Evolutionary conservation across 306 rosid genomes (phyloP).

Genomic region (Neltuma alba): DNA sequence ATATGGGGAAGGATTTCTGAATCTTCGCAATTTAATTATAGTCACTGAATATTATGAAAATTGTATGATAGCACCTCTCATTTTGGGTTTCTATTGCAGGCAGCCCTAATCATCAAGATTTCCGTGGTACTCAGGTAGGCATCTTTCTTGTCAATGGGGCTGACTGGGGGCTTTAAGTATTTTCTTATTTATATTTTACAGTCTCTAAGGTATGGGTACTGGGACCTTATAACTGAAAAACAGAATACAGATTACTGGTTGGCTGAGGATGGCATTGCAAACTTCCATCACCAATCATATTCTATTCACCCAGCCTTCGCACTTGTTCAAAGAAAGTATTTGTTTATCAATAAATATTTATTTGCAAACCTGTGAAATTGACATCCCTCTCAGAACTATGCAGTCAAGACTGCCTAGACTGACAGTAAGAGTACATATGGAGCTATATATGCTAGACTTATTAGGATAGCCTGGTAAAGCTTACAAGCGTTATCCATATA

Average conservation of each 20-base stretch:
- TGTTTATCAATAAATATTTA: conserved; percentile 22
- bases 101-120: conserved; percentile 49
- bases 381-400: conserved; percentile 13
- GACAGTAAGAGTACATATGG: not conserved
- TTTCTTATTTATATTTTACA: conserved; percentile 32
- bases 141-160: conserved; percentile 33
- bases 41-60: not conserved
- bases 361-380: not conserved
- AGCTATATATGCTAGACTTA: conserved; percentile 23
- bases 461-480: not conserved
- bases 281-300: conserved; percentile 20
- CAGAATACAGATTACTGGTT: conserved; percentile 25
- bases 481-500: not conserved
- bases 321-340: conserved; percentile 15
- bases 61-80: not conserved
- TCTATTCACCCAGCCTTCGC: conserved; percentile 1
- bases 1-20: not conserved
- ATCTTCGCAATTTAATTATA: conserved; percentile 3
- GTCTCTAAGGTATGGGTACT: conserved; percentile 21
- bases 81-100: conserved; percentile 44
- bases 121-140: conserved; percentile 71
- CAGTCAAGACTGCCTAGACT: not conserved
- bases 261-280: conserved; percentile 25
- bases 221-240: conserved; percentile 40
- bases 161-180: conserved; percentile 21